phyloP scores from a whole-genome alignment of 169 alveolate genomes.

The Babesia divergens region DNA sequence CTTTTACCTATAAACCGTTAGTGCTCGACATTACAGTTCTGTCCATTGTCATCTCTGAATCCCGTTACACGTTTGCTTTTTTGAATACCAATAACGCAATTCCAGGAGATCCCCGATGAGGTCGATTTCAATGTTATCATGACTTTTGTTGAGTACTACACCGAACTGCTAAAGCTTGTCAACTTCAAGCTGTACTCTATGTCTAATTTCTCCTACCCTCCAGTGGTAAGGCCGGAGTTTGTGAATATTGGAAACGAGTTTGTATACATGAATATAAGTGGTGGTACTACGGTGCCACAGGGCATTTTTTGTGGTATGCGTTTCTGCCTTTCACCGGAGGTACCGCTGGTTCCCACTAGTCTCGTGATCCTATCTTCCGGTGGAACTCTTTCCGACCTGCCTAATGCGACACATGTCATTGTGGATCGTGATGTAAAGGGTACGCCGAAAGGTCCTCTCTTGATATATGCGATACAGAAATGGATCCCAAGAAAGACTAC shows the following conservation, averaged over 20 bases:
- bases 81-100: neutral
- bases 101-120: constrained; percentile 84
- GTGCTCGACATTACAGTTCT: no score
- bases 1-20: no score
- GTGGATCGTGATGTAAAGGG: constrained; percentile 86
- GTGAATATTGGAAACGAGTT: constrained; percentile 46
- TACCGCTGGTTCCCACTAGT: constrained; percentile 87
- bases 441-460: neutral
- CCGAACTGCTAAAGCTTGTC: constrained; percentile 58
- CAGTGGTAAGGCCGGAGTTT: constrained; percentile 31
- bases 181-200: constrained; percentile 59
- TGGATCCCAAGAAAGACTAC: constrained; percentile 63
- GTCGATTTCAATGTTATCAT: constrained; percentile 94
- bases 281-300: constrained; percentile 23
- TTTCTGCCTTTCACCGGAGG: constrained; percentile 88
- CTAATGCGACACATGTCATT: constrained; percentile 86
- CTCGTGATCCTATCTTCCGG: constrained; percentile 87
- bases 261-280: constrained; percentile 9
- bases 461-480: constrained; percentile 10
- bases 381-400: constrained; percentile 76
- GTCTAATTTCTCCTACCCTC: constrained; percentile 60
- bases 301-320: constrained; percentile 80
- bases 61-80: neutral
- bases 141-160: constrained; percentile 90
- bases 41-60: no score